Evolutionary conservation across 2,329 filamentous ascomycete species (phyloP), one percentile per base, ranked within the genome.

Genomic region (Neoscytalidium dimidiatum): DNA sequence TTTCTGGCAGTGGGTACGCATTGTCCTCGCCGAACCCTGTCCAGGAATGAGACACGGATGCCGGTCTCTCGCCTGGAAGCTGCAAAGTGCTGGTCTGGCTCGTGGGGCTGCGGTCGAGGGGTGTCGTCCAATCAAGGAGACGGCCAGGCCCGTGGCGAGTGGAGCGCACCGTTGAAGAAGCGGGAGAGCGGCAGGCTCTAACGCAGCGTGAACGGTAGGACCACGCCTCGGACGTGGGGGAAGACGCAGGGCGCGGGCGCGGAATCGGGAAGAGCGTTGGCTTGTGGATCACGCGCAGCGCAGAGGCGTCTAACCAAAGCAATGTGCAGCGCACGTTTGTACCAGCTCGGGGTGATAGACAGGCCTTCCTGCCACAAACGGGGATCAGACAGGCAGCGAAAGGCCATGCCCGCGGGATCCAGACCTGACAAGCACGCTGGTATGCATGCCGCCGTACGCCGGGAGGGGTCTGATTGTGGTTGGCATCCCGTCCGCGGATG

Each of bases 81-180:
- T 21, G 41, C 38, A 31, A n/a, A 26, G 41, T 7, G 43, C 38
- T 46, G 41, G 35, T 29, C 23, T 17, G 29, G 19, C 7, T 19
- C 26, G 23, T 33, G 38, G 38, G 56, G 56, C 38, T 56, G 14
- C 17, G 7, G 29, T 41, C 28, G 9, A 52, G 49, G 49, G 49
- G 28, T 31, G 49, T n/a, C 49, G 21, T 56, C 17, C 35, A 28
- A 5, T 31, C 53, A 44, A 38, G 23, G 31, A 43, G 23, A 38
- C 38, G 6, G 35, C 33, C 14, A 21, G 31, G 31, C 29, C 13
- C 51, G 31, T 19, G 7, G 23, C 7, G 4, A n/a, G 56, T 60
- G 56, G 56, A 60, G 56, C 56, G 38, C 56, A 41, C 56, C 56
- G 56, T 60, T 60, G 56, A 60, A 60, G 56, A 60, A 46, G 56